Conservation (phyloP, 31 red algal genomes). For the Porphyra umbilicalis region DNA sequence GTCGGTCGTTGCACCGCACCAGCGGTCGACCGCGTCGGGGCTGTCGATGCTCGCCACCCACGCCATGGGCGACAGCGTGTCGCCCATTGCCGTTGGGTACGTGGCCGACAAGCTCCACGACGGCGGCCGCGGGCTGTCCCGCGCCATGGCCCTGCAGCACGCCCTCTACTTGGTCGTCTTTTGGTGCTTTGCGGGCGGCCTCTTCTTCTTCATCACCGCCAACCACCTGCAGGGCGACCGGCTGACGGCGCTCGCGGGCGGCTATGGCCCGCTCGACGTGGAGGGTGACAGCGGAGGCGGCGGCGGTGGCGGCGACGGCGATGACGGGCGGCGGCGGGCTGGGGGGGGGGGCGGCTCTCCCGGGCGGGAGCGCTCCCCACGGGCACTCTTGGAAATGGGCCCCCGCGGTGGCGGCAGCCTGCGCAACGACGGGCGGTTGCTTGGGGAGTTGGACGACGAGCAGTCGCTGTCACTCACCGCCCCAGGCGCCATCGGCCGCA, state of each 20-base stretch:
- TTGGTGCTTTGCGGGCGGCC: not conserved
- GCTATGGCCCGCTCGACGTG: not conserved
- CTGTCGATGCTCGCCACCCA: constrained; percentile 54
- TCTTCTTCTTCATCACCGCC: constrained; percentile 12
- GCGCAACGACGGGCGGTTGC: not conserved
- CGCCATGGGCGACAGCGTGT: constrained; percentile 60
- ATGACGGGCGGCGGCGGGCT: not conserved
- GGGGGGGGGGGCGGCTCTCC: not conserved
- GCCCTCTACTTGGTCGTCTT: constrained; percentile 53
- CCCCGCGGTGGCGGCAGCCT: not conserved
- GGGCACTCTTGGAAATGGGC: not conserved
- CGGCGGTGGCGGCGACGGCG: not conserved
- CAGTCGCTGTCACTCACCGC: not conserved
- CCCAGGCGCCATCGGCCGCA: not conserved
- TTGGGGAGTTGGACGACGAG: not conserved
- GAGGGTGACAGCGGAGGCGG: not conserved
- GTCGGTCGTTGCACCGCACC: constrained; percentile 44
- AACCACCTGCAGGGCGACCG: constrained; percentile 6
- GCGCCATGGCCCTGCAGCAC: constrained; percentile 53
- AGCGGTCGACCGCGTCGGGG: constrained; percentile 63
- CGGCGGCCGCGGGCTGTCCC: constrained; percentile 25
- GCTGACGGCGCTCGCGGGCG: not conserved
- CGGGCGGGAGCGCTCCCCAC: not conserved
- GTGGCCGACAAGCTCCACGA: constrained; percentile 56
- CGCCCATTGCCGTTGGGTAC: constrained; percentile 57